Evolutionary conservation across 345 rosid species (phyloP).

Genomic region (Noccaea caerulescens): DNA sequence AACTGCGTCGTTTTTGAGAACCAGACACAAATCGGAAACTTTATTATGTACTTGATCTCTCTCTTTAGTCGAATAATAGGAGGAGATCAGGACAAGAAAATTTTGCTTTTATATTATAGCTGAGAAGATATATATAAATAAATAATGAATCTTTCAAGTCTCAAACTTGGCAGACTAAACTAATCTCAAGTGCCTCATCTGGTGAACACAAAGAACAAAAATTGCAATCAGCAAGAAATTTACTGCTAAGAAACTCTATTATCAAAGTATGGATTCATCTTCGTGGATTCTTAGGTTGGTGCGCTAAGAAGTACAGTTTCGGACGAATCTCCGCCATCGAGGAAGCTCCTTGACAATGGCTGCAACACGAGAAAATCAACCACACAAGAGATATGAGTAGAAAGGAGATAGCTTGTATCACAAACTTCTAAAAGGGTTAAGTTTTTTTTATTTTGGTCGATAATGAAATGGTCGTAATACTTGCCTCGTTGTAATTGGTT

Average conservation of each 20-base stretch:
- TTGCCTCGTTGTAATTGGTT: conserved; percentile 59
- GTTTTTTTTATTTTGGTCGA: background rate
- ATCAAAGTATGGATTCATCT: conserved; percentile 7
- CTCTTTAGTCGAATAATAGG: background rate
- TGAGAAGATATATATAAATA: background rate
- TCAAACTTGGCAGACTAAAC: conserved; percentile 22
- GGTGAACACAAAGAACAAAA: conserved; percentile 21
- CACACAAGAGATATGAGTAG: conserved; percentile 18
- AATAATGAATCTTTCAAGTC: background rate
- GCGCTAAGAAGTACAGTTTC: conserved; percentile 58
- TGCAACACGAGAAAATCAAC: conserved; percentile 44
- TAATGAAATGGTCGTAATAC: conserved; percentile 8
- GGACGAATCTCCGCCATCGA: conserved; percentile 58
- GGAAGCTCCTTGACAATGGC: conserved; percentile 71
- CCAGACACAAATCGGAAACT: background rate
- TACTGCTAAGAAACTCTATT: conserved; percentile 24
- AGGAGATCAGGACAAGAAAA: conserved; percentile 1
- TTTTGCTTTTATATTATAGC: background rate
- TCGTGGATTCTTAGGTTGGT: conserved; percentile 35
- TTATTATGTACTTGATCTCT: no score
- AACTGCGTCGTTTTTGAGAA: background rate
- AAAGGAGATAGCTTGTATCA: conserved; percentile 11
- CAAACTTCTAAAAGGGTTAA: background rate
- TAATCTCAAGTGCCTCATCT: conserved; percentile 25
- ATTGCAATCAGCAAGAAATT: conserved; percentile 17